phyloP scores from a whole-genome alignment of 345 rosid genomes.

The Raphanus sativus region DNA sequence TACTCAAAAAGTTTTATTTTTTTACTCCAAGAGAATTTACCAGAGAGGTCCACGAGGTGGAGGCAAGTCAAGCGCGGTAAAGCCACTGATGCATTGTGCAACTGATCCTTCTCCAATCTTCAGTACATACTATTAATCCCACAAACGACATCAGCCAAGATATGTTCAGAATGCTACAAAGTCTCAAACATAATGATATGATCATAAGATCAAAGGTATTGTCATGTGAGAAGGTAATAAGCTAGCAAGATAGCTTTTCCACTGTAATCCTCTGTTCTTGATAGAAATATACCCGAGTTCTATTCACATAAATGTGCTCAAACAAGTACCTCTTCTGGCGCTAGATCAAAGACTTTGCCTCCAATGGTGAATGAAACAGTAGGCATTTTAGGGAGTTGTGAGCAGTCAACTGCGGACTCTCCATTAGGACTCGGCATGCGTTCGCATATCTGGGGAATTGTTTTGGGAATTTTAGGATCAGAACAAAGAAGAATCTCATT shows the following conservation, averaged over 20 bases:
- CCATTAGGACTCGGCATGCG: conserved; percentile 74
- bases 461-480: background rate
- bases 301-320: background rate
- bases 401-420: conserved; percentile 76
- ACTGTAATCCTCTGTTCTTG: too few species aligned
- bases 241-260: too few species aligned
- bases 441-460: conserved; percentile 60
- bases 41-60: conserved; percentile 97
- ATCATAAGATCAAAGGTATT: too few species aligned
- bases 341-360: conserved; percentile 62
- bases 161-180: background rate
- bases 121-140: conserved; percentile 60
- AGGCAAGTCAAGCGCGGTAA: conserved; percentile 65
- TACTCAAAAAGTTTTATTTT: background rate
- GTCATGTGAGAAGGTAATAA: too few species aligned
- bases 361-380: conserved; percentile 77
- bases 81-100: conserved; percentile 90
- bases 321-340: conserved; percentile 59
- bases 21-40: conserved; percentile 14
- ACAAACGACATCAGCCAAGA: background rate
- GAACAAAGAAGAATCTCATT: background rate
- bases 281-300: too few species aligned
- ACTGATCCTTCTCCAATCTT: conserved; percentile 68
- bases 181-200: background rate
- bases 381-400: conserved; percentile 65